These are phyloP conservation scores for Fusarium verrucosum DNA, from an alignment of 2,329 filamentous ascomycete genomes.

Conservation along the genomic window DNA sequence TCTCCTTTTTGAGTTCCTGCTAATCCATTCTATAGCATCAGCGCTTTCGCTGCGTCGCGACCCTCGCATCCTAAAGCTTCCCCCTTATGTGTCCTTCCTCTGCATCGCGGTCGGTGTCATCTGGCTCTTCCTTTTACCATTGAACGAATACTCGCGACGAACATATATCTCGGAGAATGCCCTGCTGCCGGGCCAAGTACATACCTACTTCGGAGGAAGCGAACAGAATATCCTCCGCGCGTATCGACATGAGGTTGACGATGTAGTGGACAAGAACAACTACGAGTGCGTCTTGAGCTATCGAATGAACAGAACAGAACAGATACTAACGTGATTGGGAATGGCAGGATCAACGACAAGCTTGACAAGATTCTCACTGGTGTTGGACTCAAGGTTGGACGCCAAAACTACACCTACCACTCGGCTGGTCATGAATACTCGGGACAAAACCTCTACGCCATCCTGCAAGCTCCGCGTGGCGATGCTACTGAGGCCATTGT, in stretches of 20 bases:
- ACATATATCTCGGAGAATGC: slow-evolving; percentile 99
- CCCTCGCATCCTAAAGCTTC: slow-evolving; percentile 81
- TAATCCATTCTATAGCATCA: slow-evolving; percentile 56
- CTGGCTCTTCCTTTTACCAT: slow-evolving; percentile 89
- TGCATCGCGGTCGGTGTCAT: slow-evolving; percentile 85
- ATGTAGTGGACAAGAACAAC: slow-evolving; percentile 63
- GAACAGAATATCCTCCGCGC: slow-evolving; percentile 95
- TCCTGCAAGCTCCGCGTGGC: slow-evolving; percentile 90
- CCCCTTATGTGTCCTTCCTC: slow-evolving; percentile 85
- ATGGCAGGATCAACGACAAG: slow-evolving; percentile 69
- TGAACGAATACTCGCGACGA: slow-evolving; percentile 87
- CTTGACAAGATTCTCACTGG: slow-evolving; percentile 79
- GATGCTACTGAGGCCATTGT: slow-evolving; percentile 98
- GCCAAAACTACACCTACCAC: slow-evolving; percentile 87
- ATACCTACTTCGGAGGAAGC: slow-evolving; percentile 96
- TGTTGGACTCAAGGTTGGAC: slow-evolving; percentile 85
- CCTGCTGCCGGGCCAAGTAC: slow-evolving; percentile 92
- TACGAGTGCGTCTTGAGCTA: slow-evolving; percentile 56
- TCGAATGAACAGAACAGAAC: too few species aligned
- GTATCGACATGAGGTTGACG: slow-evolving; percentile 84
- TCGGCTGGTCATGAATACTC: slow-evolving; percentile 77
- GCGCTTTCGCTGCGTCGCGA: slow-evolving; percentile 79
- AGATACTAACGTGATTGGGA: neutral
- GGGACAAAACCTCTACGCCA: slow-evolving; percentile 92
- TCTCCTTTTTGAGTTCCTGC: neutral